Evolutionary conservation across 306 rosid genomes (phyloP).

Genomic region (Cucurbita moschata): DNA sequence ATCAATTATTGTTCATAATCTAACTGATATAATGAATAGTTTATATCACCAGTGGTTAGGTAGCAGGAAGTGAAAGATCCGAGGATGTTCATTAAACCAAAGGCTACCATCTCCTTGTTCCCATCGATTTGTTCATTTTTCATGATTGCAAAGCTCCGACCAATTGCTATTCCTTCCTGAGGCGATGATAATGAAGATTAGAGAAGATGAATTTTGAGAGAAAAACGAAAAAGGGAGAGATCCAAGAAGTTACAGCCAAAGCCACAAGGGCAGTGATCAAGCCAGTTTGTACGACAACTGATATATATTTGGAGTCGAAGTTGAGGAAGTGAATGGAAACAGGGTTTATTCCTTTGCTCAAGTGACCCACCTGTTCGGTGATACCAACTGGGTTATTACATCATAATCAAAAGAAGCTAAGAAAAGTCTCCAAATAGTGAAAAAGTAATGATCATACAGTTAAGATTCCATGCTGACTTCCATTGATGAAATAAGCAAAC

Average conservation of each 20-base stretch:
- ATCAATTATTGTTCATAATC: no score
- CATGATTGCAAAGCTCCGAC: slow-evolving; percentile 63
- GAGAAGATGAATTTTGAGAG: not conserved
- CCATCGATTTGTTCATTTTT: slow-evolving; percentile 75
- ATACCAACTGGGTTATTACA: not conserved
- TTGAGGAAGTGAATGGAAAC: slow-evolving; percentile 30
- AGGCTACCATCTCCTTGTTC: slow-evolving; percentile 81
- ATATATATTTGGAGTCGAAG: slow-evolving; percentile 34
- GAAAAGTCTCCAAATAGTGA: no score
- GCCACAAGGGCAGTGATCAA: slow-evolving; percentile 46
- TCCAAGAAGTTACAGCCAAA: slow-evolving; percentile 43
- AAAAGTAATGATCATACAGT: slow-evolving; percentile 23
- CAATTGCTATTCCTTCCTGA: slow-evolving; percentile 96
- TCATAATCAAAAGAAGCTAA: no score
- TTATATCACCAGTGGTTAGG: slow-evolving; percentile 61
- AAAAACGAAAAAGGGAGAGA: not conserved
- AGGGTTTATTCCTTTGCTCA: slow-evolving; percentile 70
- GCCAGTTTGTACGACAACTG: slow-evolving; percentile 36
- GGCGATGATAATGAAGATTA: not conserved
- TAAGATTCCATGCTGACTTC: slow-evolving; percentile 48
- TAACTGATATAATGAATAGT: no score
- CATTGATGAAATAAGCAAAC: slow-evolving; percentile 44
- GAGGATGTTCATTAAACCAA: slow-evolving; percentile 63
- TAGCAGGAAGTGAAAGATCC: slow-evolving; percentile 89
- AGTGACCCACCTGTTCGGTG: slow-evolving; percentile 49